phyloP scores from a whole-genome alignment of 177 flowering plant genomes.

The Vitis hybrid region DNA sequence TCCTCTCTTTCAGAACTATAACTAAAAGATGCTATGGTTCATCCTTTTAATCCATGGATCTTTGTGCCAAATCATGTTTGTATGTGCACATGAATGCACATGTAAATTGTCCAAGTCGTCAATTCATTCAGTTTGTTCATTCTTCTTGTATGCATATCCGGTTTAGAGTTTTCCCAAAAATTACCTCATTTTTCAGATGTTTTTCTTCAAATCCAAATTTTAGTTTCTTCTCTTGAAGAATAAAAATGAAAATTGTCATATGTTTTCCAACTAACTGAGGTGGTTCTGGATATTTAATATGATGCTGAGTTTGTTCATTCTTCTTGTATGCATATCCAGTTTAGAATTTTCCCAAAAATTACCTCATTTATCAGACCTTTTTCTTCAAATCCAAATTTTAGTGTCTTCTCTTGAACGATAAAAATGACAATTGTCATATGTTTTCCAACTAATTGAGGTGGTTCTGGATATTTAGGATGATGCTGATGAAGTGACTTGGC shows the following conservation, averaged over 20 bases:
- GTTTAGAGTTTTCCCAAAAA: not conserved
- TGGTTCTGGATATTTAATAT: constrained; percentile 46
- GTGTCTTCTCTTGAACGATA: not conserved
- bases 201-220: not conserved
- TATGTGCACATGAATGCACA: not conserved
- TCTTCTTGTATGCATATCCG: not conserved
- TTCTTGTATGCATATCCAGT: not conserved
- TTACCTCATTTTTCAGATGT: not conserved
- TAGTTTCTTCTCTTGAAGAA: not conserved
- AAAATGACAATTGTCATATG: not conserved
- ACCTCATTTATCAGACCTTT: not conserved
- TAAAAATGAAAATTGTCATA: not conserved
- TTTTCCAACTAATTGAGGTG: not conserved
- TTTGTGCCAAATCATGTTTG: not conserved
- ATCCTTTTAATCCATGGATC: not conserved
- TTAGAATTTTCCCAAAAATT: not conserved
- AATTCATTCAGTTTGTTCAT: not conserved
- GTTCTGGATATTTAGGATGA: constrained; percentile 59
- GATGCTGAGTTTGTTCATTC: constrained; percentile 34
- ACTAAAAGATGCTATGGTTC: not conserved
- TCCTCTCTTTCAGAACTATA: not conserved
- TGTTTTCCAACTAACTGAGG: not conserved
- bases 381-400: not conserved
- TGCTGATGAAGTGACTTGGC: constrained; percentile 89
- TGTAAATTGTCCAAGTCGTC: not conserved